Evolutionary conservation across 108 stramenopile genomes (phyloP).

Genomic region (Poteriospumella lacustris): DNA sequence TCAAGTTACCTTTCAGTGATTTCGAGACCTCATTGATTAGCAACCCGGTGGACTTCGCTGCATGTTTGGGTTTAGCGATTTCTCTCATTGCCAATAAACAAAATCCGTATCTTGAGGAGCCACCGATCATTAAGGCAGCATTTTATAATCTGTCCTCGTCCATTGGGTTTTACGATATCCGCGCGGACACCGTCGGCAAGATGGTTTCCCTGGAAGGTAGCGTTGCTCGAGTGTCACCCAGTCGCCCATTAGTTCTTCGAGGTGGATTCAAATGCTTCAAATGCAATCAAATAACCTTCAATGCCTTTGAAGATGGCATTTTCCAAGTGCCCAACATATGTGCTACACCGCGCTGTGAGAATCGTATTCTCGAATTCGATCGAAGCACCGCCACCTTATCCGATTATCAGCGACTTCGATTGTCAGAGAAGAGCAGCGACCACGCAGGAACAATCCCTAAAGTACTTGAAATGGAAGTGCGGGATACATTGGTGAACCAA

Average conservation of each 20-base stretch:
- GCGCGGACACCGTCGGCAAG: neutral
- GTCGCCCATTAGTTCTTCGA: neutral
- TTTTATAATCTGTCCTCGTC: neutral
- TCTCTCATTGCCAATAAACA: neutral
- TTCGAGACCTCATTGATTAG: neutral
- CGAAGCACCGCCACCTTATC: neutral
- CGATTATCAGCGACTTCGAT: constrained; percentile 12
- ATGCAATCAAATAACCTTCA: neutral
- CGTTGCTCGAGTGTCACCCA: neutral
- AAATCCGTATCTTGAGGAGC: neutral
- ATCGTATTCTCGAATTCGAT: neutral
- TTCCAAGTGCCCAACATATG: neutral
- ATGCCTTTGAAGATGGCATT: constrained; percentile 24
- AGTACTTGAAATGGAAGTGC: neutral
- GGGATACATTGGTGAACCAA: constrained; percentile 1
- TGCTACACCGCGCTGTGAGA: neutral
- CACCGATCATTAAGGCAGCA: neutral
- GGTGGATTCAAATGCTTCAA: neutral
- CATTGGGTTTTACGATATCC: neutral
- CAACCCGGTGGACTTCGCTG: neutral
- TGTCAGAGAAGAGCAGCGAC: neutral
- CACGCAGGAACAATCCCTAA: neutral
- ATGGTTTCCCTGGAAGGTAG: neutral
- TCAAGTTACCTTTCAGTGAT: neutral
- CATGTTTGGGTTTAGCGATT: neutral